Conservation (phyloP, 768 basidiomycete species). For the Leccinum boreale region DNA sequence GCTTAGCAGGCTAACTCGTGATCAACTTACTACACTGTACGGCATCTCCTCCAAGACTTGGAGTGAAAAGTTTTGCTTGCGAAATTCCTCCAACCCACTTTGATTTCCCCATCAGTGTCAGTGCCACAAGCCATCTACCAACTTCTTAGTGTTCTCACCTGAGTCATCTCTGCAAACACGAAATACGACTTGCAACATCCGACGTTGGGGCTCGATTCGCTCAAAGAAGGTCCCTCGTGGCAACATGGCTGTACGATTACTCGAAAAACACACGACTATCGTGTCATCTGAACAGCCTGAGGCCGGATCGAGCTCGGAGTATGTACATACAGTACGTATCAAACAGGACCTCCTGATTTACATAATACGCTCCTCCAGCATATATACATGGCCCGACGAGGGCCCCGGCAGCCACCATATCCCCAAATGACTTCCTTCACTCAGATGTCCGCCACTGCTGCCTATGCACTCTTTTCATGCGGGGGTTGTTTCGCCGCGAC, state of each 20-base stretch:
- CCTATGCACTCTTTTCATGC: neutral
- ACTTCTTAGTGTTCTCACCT: too few species aligned
- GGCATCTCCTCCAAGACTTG: too few species aligned
- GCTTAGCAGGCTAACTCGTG: too few species aligned
- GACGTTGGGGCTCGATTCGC: neutral
- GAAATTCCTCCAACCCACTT: too few species aligned
- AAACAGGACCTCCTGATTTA: neutral
- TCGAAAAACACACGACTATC: neutral
- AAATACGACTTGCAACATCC: too few species aligned
- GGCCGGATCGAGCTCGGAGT: neutral
- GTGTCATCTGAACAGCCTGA: too few species aligned
- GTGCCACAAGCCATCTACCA: too few species aligned
- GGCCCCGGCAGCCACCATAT: too few species aligned
- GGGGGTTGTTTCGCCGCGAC: slow-evolving; percentile 2
- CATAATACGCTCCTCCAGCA: neutral
- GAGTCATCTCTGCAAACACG: too few species aligned
- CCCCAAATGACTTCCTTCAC: neutral
- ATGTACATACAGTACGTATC: neutral
- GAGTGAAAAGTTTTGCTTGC: too few species aligned
- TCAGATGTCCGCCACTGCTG: neutral
- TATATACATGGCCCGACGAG: neutral
- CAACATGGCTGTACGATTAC: neutral
- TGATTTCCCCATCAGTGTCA: too few species aligned
- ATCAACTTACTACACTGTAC: too few species aligned
- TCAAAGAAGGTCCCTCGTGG: neutral